phyloP scores from a whole-genome alignment of 352 stramenopile species.

The Phytophthora macrochlamydospora region DNA sequence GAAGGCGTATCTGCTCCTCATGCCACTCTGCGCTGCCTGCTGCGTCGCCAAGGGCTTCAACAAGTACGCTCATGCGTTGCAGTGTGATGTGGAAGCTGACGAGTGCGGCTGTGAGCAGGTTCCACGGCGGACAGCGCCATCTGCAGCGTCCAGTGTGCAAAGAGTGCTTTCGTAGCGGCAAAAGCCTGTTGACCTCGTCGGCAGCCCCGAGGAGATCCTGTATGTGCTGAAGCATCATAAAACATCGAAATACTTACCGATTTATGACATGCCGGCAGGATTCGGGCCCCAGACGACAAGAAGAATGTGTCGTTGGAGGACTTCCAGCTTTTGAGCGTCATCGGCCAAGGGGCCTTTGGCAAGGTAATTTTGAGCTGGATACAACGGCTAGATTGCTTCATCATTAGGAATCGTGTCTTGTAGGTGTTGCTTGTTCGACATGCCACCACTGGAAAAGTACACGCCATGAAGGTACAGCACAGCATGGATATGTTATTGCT shows the following conservation, averaged over 20 bases:
- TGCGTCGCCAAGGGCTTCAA: conserved; percentile 79
- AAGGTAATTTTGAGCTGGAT: conserved; percentile 33
- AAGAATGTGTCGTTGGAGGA: conserved; percentile 87
- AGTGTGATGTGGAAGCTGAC: neutral
- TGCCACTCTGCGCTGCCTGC: conserved; percentile 80
- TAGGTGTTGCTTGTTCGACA: conserved; percentile 83
- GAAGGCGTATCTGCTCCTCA: conserved; percentile 11
- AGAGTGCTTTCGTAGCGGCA: conserved; percentile 70
- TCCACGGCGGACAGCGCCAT: conserved; percentile 60
- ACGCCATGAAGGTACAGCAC: conserved; percentile 77
- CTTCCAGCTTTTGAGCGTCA: conserved; percentile 98
- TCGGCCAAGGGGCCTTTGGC: conserved; percentile 87
- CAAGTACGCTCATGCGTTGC: conserved; percentile 42
- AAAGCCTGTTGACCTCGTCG: conserved; percentile 36
- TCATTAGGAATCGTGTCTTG: neutral
- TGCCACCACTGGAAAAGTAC: conserved; percentile 53
- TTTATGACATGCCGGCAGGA: conserved; percentile 16
- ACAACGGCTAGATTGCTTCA: too few relatives aligned
- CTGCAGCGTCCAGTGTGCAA: conserved; percentile 69
- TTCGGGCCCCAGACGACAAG: conserved; percentile 29
- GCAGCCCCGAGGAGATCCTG: conserved; percentile 35
- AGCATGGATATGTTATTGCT: neutral
- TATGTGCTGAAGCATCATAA: neutral
- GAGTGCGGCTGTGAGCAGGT: conserved; percentile 42
- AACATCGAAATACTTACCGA: neutral